Evolutionary conservation across 2,329 filamentous ascomycete genomes (phyloP), one percentile per base, ranked within the genome.

Genomic region (Colletotrichum lupini): DNA sequence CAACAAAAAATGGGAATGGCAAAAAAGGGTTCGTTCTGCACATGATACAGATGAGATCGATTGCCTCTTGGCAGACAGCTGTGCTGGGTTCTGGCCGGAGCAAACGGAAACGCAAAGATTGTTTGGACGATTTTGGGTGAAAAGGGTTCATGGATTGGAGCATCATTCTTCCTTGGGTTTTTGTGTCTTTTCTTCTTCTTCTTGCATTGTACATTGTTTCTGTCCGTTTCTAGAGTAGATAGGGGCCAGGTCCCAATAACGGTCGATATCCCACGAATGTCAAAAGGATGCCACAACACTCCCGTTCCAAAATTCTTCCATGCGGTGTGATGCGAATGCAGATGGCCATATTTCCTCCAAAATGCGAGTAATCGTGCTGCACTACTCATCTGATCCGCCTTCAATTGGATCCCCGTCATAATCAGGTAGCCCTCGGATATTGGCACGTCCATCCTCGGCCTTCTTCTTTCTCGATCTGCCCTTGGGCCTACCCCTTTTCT

Each of bases 321-420:
- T 62, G n/a, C 35, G 12, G 6, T 63, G 22, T 26, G 46, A 53
- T 63, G 22, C 14, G 14, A 9, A 37, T 53, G 35, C 9, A 69
- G 37, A 24, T 56, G 22, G 11, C 9, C 4, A 24, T 22, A 12
- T 26, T n/a, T 16, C 26, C n/a, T 12, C 32, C 30, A 37, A 64
- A 35, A 30, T 49, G 24, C 53, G 56, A 14, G 32, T 26, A 12
- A 26, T 5, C 3, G 52, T n/a, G 8, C 19, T 16, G 19, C 19
- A 22, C 28, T 26, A 35, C 28, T 58, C 67, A 24, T 74, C 65
- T 68, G 61, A 75, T 8, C 37, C 62, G 6, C 52, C 72, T n/a
- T 75, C 74, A 16, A 75, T 75, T 1, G 73, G 74, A 22, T 75
- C 74, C 4, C 67, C 68, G 9, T 73, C 52, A 12, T 75, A 67